Evolutionary conservation across 352 stramenopile species (phyloP), one percentile per base, ranked within the genome.

Genomic region (Pythium dissimile): DNA sequence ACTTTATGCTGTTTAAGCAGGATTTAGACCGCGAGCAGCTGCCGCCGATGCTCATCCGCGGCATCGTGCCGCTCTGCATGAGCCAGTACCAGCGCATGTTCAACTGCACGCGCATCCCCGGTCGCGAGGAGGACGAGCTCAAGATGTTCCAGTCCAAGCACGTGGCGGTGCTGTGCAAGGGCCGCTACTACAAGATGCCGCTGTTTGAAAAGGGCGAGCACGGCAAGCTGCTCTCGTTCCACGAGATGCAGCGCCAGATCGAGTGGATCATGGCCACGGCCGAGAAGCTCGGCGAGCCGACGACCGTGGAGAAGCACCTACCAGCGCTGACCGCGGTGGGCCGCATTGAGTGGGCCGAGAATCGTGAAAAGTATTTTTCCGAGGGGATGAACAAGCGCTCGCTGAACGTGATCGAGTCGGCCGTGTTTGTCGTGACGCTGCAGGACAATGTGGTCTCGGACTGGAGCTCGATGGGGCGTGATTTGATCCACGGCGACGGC

Each of bases 71-170:
- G 37, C 75, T 96, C 10, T 97, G 89, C 67, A 97, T 97, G 89
- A 79, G 61, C 54, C 89, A 97, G 69, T 97, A 96, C 67, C 65
- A 88, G 44, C 84, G 88, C 28, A 94, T 96, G 47, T 97, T 97
- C 54, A 84, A 73, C 32, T 96, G 86, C 58, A 96, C 84, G 47
- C 84, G 89, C n/a, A 78, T 96, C 28, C 89, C 89, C 0, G 87
- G 88, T 16, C 82, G 84, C 20, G 88, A 97, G 44, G 73, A 79
- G n/a, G 88, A 97, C 62, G 62, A 69, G 23, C 67, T 97, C 9
- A 87, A 94, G 60, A 51, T 89, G 35, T 94, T 76, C 54, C 69
- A 64, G 49, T 90, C 82, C 5, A 94, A 95, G 69, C 89, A 97
- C 66, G 72, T 97, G 46, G 88, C 86, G 8, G 89, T 97, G 47